Base-by-base conservation (phyloP, 345 rosid genomes). In the Psidium guajava region DNA sequence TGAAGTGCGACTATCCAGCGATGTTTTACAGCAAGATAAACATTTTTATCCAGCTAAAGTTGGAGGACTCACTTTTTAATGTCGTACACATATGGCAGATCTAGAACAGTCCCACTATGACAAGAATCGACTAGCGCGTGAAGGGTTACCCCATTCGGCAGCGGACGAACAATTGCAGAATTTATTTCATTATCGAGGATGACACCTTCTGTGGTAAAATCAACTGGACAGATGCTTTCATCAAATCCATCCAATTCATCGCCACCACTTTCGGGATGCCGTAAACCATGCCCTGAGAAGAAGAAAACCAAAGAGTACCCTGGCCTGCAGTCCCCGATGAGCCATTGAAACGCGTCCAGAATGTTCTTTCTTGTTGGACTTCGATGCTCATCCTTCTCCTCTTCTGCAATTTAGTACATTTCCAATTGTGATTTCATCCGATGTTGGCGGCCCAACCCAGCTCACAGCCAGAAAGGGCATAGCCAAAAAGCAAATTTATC, bases 91-190 rank as follows among this genome's bases (percentile, higher is more conserved):
- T 87, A 28, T 4, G 86, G 52, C 32, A 94, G 93, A 87, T 94
- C 96, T 25, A 94, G 92, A 44, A 93, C 86, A 24, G 96, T 94
- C 61, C 94, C 95, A 58, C 96, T 94, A 58, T 94, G 96, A 83
- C 96, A 94, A 81, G 95, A 91, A 87, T 94, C 95, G 49, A 94
- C 88, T 47, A 94, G 88, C 81, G 95, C 93, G 61, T 93, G 94
- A 84, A 94, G 95, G 20, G 87, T 92, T 47, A 92, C 94, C 36
- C 92, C 94, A 7, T 54, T 6, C 3, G 32, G 82, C 21, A 94
- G 91, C 1, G 94, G 95, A 85, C 86, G 54, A 11, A 94, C 95
- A 13, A 94, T 90, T 83, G 85, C 54, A 9, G 89, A 25, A 82
- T 94, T 90, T 7, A 94, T 91, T 12, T 93, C 86, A 40, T 91